phyloP scores from a whole-genome alignment of 257 asterid species.

The Echium plantagineum region DNA sequence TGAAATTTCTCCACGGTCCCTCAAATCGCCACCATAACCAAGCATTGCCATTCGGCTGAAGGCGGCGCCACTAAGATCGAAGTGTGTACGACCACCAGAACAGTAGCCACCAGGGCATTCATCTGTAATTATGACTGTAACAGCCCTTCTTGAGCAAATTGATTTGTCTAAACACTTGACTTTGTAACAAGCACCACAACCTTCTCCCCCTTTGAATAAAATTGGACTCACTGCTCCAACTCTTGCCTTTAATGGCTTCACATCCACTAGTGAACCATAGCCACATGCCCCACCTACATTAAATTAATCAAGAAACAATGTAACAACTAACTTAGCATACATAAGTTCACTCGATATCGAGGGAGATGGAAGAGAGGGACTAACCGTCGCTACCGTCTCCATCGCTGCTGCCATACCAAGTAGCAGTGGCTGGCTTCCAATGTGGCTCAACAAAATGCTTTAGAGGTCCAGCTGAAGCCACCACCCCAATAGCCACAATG shows the following conservation, averaged over 20 bases:
- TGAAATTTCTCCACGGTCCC: constrained; percentile 78
- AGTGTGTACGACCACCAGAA: constrained; percentile 51
- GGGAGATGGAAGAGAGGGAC: not conserved
- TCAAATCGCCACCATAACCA: constrained; percentile 61
- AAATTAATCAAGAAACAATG: not conserved
- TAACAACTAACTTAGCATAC: not conserved
- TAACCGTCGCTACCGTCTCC: constrained; percentile 92
- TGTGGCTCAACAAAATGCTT: constrained; percentile 20
- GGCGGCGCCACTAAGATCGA: constrained; percentile 98
- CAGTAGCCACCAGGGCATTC: constrained; percentile 93
- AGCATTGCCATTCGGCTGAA: constrained; percentile 79
- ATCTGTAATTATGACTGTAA: constrained; percentile 24
- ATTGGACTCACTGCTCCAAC: constrained; percentile 15
- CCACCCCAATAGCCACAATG: not conserved
- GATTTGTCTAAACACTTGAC: constrained; percentile 13
- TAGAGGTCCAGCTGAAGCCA: constrained; percentile 21
- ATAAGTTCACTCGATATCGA: not conserved
- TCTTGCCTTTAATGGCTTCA: constrained; percentile 53
- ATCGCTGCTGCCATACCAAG: constrained; percentile 94
- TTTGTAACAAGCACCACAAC: constrained; percentile 14
- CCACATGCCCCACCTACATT: constrained; percentile 83
- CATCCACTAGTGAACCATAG: constrained; percentile 86
- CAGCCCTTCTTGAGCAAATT: constrained; percentile 75
- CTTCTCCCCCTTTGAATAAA: constrained; percentile 11
- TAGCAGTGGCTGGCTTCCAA: constrained; percentile 85